Conservation (phyloP, 441 rosid species). For the Geranium incanum region DNA sequence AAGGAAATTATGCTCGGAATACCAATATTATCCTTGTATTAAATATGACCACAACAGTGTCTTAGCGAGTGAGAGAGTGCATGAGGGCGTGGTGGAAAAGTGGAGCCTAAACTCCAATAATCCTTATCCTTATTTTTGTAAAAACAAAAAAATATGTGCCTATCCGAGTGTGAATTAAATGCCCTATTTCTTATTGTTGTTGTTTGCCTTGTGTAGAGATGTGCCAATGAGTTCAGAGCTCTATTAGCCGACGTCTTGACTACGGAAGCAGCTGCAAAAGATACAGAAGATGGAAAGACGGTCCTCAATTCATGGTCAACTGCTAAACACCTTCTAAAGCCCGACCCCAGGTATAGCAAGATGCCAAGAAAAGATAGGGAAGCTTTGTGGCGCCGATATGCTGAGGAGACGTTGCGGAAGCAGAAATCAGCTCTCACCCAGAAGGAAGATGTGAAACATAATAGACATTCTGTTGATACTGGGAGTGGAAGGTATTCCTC, state of each 20-base stretch:
- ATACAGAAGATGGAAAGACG: slow-evolving; percentile 70
- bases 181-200: background rate
- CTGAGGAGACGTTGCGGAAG: slow-evolving; percentile 54
- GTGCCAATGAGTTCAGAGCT: slow-evolving; percentile 59
- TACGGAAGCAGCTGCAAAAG: slow-evolving; percentile 56
- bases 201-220: slow-evolving; percentile 38
- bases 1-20: too few species aligned
- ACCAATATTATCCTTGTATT: too few species aligned
- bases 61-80: too few species aligned
- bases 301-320: slow-evolving; percentile 89
- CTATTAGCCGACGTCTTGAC: slow-evolving; percentile 67
- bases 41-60: too few species aligned
- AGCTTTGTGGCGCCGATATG: slow-evolving; percentile 64
- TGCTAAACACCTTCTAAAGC: slow-evolving; percentile 67
- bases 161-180: too few species aligned
- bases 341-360: slow-evolving; percentile 71
- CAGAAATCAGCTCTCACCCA: slow-evolving; percentile 39
- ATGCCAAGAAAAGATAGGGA: slow-evolving; percentile 89
- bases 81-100: too few species aligned
- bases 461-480: slow-evolving; percentile 37
- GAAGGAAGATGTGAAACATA: slow-evolving; percentile 42
- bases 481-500: slow-evolving; percentile 25
- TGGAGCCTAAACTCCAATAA: too few species aligned
- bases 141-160: too few species aligned
- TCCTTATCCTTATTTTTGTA: too few species aligned